phyloP scores from a whole-genome alignment of 768 basidiomycete species.

The Tulasnella sp. region DNA sequence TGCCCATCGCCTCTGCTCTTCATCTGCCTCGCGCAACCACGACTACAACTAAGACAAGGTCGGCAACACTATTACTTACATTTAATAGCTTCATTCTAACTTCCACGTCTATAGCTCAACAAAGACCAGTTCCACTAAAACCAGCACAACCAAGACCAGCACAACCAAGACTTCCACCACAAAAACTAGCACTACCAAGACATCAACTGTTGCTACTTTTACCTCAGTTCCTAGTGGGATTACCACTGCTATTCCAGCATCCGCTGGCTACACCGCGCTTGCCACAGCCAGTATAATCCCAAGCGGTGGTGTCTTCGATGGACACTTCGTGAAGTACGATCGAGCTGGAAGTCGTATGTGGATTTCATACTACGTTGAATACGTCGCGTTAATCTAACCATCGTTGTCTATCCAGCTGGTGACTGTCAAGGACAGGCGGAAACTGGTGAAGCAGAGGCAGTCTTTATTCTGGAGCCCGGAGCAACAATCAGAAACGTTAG shows the following conservation, averaged over 20 bases:
- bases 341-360: slow-evolving; percentile 11
- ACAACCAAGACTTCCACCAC: neutral
- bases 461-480: neutral
- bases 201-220: slow-evolving; percentile 4
- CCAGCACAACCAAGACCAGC: neutral
- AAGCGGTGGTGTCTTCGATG: slow-evolving; percentile 12
- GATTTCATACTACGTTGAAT: neutral
- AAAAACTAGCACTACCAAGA: slow-evolving; percentile 8
- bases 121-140: neutral
- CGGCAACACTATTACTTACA: neutral
- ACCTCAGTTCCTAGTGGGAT: slow-evolving; percentile 9
- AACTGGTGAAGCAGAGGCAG: neutral
- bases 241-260: slow-evolving; percentile 12
- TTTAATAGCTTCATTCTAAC: neutral
- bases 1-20: no score
- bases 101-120: neutral
- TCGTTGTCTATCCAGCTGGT: neutral
- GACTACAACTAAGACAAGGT: neutral
- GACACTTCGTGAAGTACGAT: slow-evolving; percentile 14
- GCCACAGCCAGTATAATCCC: slow-evolving; percentile 12
- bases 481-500: neutral
- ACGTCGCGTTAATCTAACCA: neutral
- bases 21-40: no score
- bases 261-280: slow-evolving; percentile 13
- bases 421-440: neutral